Evolutionary conservation across 129 eudicot species (phyloP).

Genomic region (Helianthus tuberosus): DNA sequence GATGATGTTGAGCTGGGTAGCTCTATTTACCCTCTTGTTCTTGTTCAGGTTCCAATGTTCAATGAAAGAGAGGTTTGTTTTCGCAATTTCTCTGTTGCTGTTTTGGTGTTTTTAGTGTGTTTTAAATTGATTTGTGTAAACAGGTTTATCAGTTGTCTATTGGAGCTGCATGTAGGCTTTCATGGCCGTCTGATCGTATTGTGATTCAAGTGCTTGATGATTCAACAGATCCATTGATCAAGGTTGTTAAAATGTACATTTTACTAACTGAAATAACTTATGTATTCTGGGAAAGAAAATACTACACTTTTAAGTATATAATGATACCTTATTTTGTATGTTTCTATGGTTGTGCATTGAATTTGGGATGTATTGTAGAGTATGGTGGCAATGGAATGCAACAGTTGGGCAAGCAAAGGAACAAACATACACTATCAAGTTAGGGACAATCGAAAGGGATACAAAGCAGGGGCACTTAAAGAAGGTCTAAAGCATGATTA

Average conservation of each 20-base stretch:
- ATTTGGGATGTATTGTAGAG: neutral
- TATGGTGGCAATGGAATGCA: slow-evolving; percentile 8
- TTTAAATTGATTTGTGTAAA: neutral
- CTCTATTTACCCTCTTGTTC: slow-evolving; percentile 23
- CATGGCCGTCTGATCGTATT: slow-evolving; percentile 62
- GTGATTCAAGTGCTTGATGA: slow-evolving; percentile 69
- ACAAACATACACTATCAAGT: slow-evolving; percentile 13
- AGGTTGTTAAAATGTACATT: slow-evolving; percentile 29
- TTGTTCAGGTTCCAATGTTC: slow-evolving; percentile 29
- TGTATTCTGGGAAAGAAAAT: no score
- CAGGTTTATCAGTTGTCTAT: slow-evolving; percentile 64
- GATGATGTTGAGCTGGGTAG: slow-evolving; percentile 31
- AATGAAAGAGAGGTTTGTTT: slow-evolving; percentile 36
- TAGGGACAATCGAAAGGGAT: slow-evolving; percentile 14
- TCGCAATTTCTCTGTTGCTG: neutral
- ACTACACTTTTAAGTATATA: no score
- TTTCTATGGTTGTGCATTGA: neutral
- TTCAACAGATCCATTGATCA: slow-evolving; percentile 52
- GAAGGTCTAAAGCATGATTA: slow-evolving; percentile 9
- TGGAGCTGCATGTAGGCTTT: slow-evolving; percentile 65
- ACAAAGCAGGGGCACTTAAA: slow-evolving; percentile 22
- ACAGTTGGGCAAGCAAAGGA: slow-evolving; percentile 4
- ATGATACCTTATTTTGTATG: neutral
- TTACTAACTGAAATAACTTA: neutral
- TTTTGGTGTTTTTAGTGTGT: neutral